Percentiles rank a stretch among this genome's conserved stretches.
Evolutionary conservation across 371 early-diverging fungal species (phyloP).

Genomic region (Capniomyces stellatus): DNA sequence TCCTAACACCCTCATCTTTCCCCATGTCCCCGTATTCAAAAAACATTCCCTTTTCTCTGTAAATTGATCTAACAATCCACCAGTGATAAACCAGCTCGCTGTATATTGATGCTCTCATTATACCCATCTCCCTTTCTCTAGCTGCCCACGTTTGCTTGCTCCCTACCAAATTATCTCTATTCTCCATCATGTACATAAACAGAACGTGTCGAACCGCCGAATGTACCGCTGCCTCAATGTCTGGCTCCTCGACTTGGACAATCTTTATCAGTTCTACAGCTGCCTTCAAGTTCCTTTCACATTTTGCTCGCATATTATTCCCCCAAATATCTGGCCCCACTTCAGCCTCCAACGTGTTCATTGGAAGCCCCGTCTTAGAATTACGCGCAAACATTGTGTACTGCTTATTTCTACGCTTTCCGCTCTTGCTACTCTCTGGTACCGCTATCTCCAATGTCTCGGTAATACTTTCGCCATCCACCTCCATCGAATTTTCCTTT

Average conservation of each 20-base stretch:
- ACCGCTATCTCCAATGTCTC: neutral
- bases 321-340: neutral
- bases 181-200: conserved; percentile 1
- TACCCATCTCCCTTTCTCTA: neutral
- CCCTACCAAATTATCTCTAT: neutral
- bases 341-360: neutral
- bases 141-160: neutral
- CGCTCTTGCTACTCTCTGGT: neutral
- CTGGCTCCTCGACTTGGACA: neutral
- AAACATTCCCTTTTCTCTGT: neutral
- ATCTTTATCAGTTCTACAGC: neutral
- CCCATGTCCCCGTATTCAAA: too few species aligned
- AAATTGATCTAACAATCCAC: neutral
- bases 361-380: neutral
- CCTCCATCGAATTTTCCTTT: too few species aligned
- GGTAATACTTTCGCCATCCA: neutral
- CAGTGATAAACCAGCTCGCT: neutral
- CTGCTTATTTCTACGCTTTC: neutral
- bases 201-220: neutral
- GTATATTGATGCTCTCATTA: neutral
- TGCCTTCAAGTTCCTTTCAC: neutral
- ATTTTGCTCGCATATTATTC: too few species aligned
- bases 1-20: too few species aligned
- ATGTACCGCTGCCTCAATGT: conserved; percentile 1
- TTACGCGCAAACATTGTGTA: neutral